Base-by-base conservation (phyloP, 2,329 filamentous ascomycete species). In the Monascus ruber region DNA sequence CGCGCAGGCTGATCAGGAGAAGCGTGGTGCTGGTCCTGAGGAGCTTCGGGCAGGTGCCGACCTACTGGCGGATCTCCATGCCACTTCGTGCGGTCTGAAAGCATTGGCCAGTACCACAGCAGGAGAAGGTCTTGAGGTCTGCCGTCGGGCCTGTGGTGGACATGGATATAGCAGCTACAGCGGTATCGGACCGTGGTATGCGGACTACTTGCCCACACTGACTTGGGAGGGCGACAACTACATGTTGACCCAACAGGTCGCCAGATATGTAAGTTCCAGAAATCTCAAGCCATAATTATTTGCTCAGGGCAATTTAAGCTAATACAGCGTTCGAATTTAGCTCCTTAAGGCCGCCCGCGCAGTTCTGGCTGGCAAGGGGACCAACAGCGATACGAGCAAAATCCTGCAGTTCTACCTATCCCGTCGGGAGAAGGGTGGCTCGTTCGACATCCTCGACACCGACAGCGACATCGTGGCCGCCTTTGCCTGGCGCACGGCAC, bases 151-250 rank as follows among this genome's bases (percentile, higher is more conserved):
- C 25, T 85, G 81, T 47, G 83, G 83, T 58, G 83, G 83, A 5
- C 83, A 87, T 56, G 83, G 83, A 35, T 87, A 85, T 67, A 79
- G 73, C 39, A 77, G 72, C 52, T 85, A 85, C 65, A 77, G 77
- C 39, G 83, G 83, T n/a, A 84, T 88, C 48, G 82, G 81, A 1
- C 65, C 73, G 11, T 83, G 76, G 73, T 87, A 85, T 51, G 72
- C 81, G 26, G 82, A 87, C 58, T 85, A 86, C 55, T 69, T 86
- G 1, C 81, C 83, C 10, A 82, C 75, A 0, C 60, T 69, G 9
- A 84, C 81, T 6, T 84, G 79, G 78, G 83, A 86, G 57, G 83
- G 83, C 34, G 83, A 85, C 65, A 85, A 85, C 68, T 86, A 83
- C 66, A 85, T 87, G 82, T 68, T 87, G 42, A 84, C 81, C 6